These are phyloP conservation scores for Apiotrichum siamense DNA, from an alignment of 1,284 basidiomycete species.

Conservation along the genomic window DNA sequence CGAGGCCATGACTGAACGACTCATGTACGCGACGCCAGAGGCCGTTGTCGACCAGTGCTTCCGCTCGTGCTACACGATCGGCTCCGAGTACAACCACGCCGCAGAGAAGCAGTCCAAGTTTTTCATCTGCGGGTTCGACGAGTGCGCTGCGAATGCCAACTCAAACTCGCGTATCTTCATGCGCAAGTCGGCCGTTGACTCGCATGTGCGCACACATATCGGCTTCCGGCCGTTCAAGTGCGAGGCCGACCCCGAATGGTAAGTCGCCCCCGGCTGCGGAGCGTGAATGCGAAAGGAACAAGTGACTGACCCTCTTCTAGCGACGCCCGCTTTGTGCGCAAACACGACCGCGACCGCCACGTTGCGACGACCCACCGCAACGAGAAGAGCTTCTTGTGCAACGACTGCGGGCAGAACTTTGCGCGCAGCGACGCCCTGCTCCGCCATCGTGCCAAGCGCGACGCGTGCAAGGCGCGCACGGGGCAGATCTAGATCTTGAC, in stretches of 20 bases:
- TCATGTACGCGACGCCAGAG: conserved; percentile 17
- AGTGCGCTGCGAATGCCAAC: conserved; percentile 15
- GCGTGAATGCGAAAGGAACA: neutral
- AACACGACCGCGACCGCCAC: conserved; percentile 20
- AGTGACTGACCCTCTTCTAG: conserved; percentile 1
- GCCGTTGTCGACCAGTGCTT: conserved; percentile 17
- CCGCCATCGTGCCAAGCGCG: conserved; percentile 20
- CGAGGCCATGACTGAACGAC: conserved; percentile 13
- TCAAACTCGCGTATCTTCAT: conserved; percentile 11
- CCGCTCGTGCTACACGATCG: conserved; percentile 17
- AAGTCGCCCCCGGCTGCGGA: too few relatives aligned
- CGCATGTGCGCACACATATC: conserved; percentile 18
- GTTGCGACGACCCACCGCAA: conserved; percentile 17
- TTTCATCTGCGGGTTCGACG: conserved; percentile 21
- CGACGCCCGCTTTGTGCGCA: conserved; percentile 17
- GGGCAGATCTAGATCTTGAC: neutral
- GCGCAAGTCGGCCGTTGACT: conserved; percentile 20
- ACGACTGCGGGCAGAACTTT: conserved; percentile 19
- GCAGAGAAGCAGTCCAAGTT: conserved; percentile 21
- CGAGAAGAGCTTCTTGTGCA: conserved; percentile 18
- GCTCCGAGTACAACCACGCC: conserved; percentile 15
- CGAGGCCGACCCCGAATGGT: conserved; percentile 17
- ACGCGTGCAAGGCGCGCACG: conserved; percentile 16
- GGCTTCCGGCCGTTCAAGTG: conserved; percentile 19
- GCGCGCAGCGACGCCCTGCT: conserved; percentile 19